These are phyloP conservation scores for Paxillus involutus DNA, from an alignment of 768 basidiomycete species.

Conservation along the genomic window DNA sequence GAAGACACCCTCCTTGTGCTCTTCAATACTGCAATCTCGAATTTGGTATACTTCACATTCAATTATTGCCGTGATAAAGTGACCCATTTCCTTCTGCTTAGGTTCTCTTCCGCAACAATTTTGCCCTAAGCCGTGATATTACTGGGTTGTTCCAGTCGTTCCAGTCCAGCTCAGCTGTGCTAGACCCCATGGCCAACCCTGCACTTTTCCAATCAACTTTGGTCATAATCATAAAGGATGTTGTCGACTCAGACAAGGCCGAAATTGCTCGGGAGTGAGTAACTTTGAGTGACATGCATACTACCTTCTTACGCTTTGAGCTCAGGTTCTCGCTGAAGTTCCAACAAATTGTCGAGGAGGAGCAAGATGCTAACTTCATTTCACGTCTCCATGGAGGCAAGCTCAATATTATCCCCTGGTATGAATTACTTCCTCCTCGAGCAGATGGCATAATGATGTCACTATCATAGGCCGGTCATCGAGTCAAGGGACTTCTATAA, in stretches of 20 bases:
- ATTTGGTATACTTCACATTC: conserved; percentile 41
- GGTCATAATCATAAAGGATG: conserved; percentile 68
- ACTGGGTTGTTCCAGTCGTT: conserved; percentile 61
- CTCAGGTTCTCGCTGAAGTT: conserved; percentile 56
- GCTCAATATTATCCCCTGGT: conserved; percentile 60
- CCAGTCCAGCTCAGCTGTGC: conserved; percentile 52
- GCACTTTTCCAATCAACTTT: conserved; percentile 58
- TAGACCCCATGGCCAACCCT: conserved; percentile 59
- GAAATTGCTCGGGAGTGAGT: conserved; percentile 61
- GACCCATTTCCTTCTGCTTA: conserved; percentile 15
- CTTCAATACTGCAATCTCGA: conserved; percentile 66
- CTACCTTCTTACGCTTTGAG: background rate
- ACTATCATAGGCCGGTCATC: conserved; percentile 46
- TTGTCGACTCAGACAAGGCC: conserved; percentile 56
- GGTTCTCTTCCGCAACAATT: conserved; percentile 68
- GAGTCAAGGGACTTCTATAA: conserved; percentile 59
- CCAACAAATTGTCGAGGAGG: conserved; percentile 56
- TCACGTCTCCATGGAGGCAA: conserved; percentile 54
- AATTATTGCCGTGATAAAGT: background rate
- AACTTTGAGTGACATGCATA: background rate
- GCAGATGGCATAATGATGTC: background rate
- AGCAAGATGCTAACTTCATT: conserved; percentile 63
- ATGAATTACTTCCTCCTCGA: background rate
- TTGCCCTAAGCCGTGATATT: conserved; percentile 61
- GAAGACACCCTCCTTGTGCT: conserved; percentile 65